phyloP scores from a whole-genome alignment of 192 early-diverging fungal species.

The Linnemannia hyalina region DNA sequence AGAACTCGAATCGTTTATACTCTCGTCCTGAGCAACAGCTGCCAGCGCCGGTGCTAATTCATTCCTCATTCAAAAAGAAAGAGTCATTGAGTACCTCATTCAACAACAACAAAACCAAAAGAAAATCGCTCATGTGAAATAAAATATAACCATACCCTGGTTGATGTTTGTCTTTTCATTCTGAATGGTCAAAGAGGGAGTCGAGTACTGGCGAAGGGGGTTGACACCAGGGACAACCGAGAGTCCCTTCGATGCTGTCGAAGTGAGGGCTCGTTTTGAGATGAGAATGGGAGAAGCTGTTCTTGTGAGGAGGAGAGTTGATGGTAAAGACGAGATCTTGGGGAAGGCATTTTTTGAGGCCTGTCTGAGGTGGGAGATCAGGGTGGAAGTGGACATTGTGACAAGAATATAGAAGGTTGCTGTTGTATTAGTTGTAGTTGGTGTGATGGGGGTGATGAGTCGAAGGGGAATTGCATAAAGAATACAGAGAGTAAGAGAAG shows the following conservation, averaged over 20 bases:
- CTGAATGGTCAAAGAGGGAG: conserved; percentile 8
- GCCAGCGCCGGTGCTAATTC: conserved; percentile 47
- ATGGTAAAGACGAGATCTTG: neutral
- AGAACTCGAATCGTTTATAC: conserved; percentile 12
- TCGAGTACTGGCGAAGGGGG: conserved; percentile 31
- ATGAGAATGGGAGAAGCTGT: neutral
- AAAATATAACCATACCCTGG: conserved; percentile 14
- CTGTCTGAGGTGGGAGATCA: conserved; percentile 25
- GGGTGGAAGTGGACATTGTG: conserved; percentile 16
- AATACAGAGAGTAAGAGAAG: neutral
- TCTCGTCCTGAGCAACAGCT: conserved; percentile 30
- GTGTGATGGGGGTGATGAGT: neutral
- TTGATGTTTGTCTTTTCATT: conserved; percentile 46
- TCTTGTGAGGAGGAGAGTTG: neutral
- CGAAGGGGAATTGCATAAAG: neutral
- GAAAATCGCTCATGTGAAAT: too few species aligned
- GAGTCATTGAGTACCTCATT: neutral
- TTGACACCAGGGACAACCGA: neutral
- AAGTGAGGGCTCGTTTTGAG: neutral
- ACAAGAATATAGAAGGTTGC: neutral
- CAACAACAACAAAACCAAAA: neutral
- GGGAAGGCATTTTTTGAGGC: conserved; percentile 11
- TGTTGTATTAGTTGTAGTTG: neutral
- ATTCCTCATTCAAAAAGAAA: neutral
- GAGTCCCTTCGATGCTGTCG: neutral